Percentiles rank a stretch among this genome's conserved stretches.
Evolutionary conservation across 2,329 filamentous ascomycete genomes (phyloP).

Genomic region (Achaetomium macrosporum): DNA sequence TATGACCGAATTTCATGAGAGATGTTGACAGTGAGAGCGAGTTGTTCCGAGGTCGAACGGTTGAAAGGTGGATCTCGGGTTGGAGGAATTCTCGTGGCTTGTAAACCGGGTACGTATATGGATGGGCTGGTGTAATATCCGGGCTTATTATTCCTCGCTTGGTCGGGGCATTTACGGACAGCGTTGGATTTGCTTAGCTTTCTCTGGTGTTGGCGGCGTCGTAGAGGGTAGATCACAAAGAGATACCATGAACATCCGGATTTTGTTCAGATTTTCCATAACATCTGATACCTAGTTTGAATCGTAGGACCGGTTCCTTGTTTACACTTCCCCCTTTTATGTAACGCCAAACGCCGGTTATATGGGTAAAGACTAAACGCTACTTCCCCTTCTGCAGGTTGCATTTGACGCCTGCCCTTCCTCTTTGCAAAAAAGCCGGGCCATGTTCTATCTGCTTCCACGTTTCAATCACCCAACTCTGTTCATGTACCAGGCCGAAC

Average conservation of each 20-base stretch:
- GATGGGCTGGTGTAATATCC: background rate
- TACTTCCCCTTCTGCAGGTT: background rate
- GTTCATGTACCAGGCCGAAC: no score
- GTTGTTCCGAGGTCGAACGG: background rate
- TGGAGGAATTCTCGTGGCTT: background rate
- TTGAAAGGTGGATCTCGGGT: background rate
- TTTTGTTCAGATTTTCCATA: background rate
- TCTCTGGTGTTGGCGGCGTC: slow-evolving; percentile 25
- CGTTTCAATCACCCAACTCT: no score
- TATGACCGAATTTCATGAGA: slow-evolving; percentile 43
- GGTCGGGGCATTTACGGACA: slow-evolving; percentile 5
- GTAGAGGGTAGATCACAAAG: slow-evolving; percentile 21
- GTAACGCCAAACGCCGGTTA: background rate
- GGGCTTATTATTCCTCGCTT: slow-evolving; percentile 10
- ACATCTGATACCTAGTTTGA: background rate
- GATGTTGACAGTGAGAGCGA: slow-evolving; percentile 28
- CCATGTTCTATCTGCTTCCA: background rate
- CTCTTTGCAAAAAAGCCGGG: background rate
- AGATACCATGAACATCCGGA: slow-evolving; percentile 24
- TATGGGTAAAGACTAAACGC: background rate
- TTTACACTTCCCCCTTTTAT: background rate
- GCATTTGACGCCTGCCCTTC: background rate
- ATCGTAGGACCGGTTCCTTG: background rate
- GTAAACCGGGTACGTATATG: background rate
- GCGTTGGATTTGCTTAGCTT: slow-evolving; percentile 6